Percentiles rank a stretch among this genome's conserved stretches.
phyloP scores from a whole-genome alignment of 2,329 filamentous ascomycete genomes.

The Paraconiothyrium sp. region DNA sequence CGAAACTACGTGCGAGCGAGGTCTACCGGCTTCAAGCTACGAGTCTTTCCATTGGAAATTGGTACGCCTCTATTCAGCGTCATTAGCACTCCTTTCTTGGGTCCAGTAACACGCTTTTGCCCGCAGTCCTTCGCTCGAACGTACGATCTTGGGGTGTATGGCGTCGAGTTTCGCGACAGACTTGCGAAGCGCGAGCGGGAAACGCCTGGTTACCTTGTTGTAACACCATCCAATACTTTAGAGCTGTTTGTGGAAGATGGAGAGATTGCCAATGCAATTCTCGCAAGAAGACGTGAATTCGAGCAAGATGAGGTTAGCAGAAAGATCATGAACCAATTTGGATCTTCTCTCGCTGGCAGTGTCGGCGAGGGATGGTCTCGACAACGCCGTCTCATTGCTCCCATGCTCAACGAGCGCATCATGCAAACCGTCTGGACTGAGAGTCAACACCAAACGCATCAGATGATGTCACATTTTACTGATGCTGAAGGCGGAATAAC shows the following conservation, averaged over 20 bases:
- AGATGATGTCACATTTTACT: conserved; percentile 10
- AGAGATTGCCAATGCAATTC: conserved; percentile 1
- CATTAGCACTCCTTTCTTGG: background rate
- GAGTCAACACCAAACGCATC: conserved; percentile 17
- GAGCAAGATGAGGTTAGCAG: conserved; percentile 1
- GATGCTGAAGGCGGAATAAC: background rate
- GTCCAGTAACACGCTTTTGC: background rate
- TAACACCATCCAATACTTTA: background rate
- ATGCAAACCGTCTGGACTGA: conserved; percentile 22
- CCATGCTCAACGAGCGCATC: conserved; percentile 24
- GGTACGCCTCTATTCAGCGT: background rate
- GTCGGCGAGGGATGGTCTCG: conserved; percentile 20
- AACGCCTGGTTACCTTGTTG: conserved; percentile 8
- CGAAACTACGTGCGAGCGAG: background rate
- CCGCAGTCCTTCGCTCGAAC: conserved; percentile 7
- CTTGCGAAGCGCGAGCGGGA: conserved; percentile 6
- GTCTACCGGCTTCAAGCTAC: conserved; percentile 3
- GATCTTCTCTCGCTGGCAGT: conserved; percentile 1
- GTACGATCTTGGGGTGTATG: conserved; percentile 8
- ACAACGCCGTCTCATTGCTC: conserved; percentile 24
- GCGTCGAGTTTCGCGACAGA: conserved; percentile 11
- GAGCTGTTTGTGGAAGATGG: conserved; percentile 10
- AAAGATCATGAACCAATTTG: conserved; percentile 1
- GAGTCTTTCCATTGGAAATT: conserved; percentile 2
- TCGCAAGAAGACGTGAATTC: conserved; percentile 4